Evolutionary conservation across 352 stramenopile genomes (phyloP), one percentile per base, ranked within the genome.

Genomic region (Phytophthora pini): DNA sequence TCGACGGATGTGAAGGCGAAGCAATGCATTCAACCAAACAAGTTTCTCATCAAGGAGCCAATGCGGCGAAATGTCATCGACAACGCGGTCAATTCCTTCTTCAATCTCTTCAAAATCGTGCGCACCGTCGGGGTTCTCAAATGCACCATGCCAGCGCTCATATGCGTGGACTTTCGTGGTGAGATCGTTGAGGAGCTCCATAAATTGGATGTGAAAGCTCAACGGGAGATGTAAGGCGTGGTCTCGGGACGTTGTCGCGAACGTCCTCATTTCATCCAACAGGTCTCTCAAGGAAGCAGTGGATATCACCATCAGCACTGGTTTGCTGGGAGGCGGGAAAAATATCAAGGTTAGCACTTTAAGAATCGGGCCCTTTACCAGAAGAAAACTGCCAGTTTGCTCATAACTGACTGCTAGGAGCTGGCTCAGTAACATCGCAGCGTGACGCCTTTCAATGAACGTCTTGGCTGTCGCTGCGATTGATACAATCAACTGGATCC

Each of bases 91-190:
- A 1, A 91, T 24, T 0, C 65, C 86, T 63, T 94, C 83, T 72
- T 91, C 80, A n/a, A 94, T 76, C 17, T 79, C 78, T 57, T 94
- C 85, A 8, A 70, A 73, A 44, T 91, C 80, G 7, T 77, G 49
- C 13, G 61, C 44, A 20, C 40, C 56, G 15, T 66, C 46, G 1
- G 66, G 48, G 9, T 56, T 55, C 13, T 72, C 63, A 36, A 84
- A 65, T 1, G 73, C 83, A 4, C 43, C 48, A 32, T 74, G 63
- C 82, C 84, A 92, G 39, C 74, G 73, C 24, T 90, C 80, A 20
- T 79, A 90, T 0, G 83, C 70, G 39, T 85, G 77, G 43, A 90
- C 65, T 52, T 90, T 85, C 22, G 67, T 80, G 1, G 69, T 74
- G 1, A 92, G 55, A 8, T 74, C 48, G 40, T 89, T 82, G n/a